A percentile compares a stretch with the other conserved stretches of the same genome.
phyloP scores from a whole-genome alignment of 2,329 filamentous ascomycete genomes.

The Fusarium sublunatum region DNA sequence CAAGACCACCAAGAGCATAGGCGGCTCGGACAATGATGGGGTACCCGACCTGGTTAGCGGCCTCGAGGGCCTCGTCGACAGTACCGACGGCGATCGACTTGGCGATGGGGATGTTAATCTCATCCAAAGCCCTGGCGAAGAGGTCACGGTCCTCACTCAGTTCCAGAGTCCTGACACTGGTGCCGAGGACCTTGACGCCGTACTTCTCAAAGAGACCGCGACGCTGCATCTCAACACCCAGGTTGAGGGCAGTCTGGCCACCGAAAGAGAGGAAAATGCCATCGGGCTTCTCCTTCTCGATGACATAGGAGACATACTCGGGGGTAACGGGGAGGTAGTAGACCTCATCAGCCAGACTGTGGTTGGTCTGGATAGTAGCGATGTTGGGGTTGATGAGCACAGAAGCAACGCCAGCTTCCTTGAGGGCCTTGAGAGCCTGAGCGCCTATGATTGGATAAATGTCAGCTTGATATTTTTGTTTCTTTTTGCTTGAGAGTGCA shows the following conservation, averaged over 20 bases:
- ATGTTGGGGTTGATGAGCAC: slow-evolving; percentile 98
- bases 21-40: slow-evolving; percentile 98
- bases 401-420: slow-evolving; percentile 91
- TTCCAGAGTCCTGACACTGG: slow-evolving; percentile 92
- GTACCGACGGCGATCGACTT: slow-evolving; percentile 94
- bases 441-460: slow-evolving; percentile 69
- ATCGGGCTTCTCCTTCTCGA: slow-evolving; percentile 94
- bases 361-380: slow-evolving; percentile 97
- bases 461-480: slow-evolving; percentile 34
- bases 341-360: slow-evolving; percentile 94
- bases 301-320: slow-evolving; percentile 97
- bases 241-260: slow-evolving; percentile 95
- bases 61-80: slow-evolving; percentile 89
- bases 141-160: slow-evolving; percentile 95
- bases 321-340: slow-evolving; percentile 98
- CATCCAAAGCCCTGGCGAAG: slow-evolving; percentile 93
- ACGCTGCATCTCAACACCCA: slow-evolving; percentile 97
- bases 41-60: slow-evolving; percentile 88
- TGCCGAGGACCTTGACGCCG: slow-evolving; percentile 94
- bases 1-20: slow-evolving; percentile 94
- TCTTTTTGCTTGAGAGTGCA: too few species aligned
- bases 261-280: slow-evolving; percentile 98
- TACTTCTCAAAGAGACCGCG: slow-evolving; percentile 96
- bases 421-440: slow-evolving; percentile 95
- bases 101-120: slow-evolving; percentile 97